phyloP scores from a whole-genome alignment of 2,329 filamentous ascomycete species.

The Stemphylium lycopersici region DNA sequence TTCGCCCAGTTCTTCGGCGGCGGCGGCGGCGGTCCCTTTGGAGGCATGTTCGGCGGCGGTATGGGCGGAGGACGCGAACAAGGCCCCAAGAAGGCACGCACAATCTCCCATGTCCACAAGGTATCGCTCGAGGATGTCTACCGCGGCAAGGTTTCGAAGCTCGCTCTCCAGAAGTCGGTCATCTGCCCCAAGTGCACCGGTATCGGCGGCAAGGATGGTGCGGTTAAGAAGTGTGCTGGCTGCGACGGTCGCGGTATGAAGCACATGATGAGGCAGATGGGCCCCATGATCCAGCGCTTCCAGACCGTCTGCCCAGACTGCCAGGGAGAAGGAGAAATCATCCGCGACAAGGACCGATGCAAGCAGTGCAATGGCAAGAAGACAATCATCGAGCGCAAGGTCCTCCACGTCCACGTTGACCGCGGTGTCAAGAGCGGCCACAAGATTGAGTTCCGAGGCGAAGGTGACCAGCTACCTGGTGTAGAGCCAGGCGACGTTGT shows the following conservation, averaged over 20 bases:
- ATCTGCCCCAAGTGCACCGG: constrained; percentile 96
- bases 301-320: constrained; percentile 99
- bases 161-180: constrained; percentile 95
- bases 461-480: constrained; percentile 94
- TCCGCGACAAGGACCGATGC: constrained; percentile 97
- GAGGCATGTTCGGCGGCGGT: constrained; percentile 62
- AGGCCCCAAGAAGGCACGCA: constrained; percentile 89
- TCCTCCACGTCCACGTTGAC: constrained; percentile 97
- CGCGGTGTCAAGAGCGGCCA: constrained; percentile 90
- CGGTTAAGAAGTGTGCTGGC: constrained; percentile 89
- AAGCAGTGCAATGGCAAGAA: constrained; percentile 97
- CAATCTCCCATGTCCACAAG: constrained; percentile 98
- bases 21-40: constrained; percentile 69
- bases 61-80: constrained; percentile 74
- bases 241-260: constrained; percentile 98
- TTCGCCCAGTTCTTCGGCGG: constrained; percentile 94
- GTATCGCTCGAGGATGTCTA: constrained; percentile 98
- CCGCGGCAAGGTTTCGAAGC: constrained; percentile 95
- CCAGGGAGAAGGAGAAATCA: constrained; percentile 94
- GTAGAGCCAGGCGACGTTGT: constrained; percentile 94
- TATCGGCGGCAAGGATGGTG: constrained; percentile 93
- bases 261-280: constrained; percentile 99
- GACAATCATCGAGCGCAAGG: constrained; percentile 95
- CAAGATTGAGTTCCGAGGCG: constrained; percentile 95
- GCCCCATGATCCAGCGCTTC: constrained; percentile 99